phyloP scores from a whole-genome alignment of 2,329 filamentous ascomycete species.

The Thielaviopsis euricoi region DNA sequence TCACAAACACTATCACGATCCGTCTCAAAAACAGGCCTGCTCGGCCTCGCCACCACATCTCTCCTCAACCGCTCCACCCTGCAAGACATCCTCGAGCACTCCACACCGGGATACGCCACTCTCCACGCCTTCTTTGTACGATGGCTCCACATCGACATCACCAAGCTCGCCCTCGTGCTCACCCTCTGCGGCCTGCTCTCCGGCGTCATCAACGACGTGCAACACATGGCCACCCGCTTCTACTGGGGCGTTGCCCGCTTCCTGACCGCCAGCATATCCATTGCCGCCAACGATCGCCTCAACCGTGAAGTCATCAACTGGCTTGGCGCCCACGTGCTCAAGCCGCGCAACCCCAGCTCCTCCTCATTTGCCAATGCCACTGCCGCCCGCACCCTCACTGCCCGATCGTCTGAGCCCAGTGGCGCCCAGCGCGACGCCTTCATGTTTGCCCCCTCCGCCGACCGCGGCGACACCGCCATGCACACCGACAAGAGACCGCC shows the following conservation, averaged over 20 bases:
- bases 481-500: conserved; percentile 20
- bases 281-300: conserved; percentile 21
- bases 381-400: conserved; percentile 20
- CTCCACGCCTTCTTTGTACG: conserved; percentile 17
- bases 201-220: conserved; percentile 17
- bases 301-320: conserved; percentile 24
- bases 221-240: conserved; percentile 17
- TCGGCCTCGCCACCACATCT: background rate
- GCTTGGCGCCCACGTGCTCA: conserved; percentile 21
- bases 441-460: conserved; percentile 16
- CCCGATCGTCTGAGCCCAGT: conserved; percentile 17
- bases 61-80: background rate
- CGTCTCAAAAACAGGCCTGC: background rate
- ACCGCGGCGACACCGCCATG: conserved; percentile 17
- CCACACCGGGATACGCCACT: conserved; percentile 5
- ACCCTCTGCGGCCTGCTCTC: conserved; percentile 21
- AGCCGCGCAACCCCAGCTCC: conserved; percentile 13
- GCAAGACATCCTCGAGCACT: conserved; percentile 2
- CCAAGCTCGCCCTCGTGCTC: conserved; percentile 18
- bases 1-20: background rate
- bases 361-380: background rate
- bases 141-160: conserved; percentile 21
- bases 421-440: conserved; percentile 19
- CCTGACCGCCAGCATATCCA: conserved; percentile 22
- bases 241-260: conserved; percentile 23